phyloP scores from a whole-genome alignment of 2,329 filamentous ascomycete species.

The Colletotrichum incanum region DNA sequence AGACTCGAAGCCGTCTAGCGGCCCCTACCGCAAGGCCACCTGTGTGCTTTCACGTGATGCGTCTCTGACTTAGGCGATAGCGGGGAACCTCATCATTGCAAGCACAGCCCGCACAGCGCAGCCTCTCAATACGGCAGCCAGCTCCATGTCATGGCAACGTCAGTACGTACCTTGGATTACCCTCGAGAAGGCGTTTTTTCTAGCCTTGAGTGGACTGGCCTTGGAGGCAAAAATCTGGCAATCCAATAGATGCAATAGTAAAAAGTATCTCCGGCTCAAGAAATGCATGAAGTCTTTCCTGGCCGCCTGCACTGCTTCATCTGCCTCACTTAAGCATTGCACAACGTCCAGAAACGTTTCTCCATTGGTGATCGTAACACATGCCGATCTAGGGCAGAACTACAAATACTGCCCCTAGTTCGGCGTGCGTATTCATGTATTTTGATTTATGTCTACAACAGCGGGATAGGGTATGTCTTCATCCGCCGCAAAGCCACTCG shows the following conservation, averaged over 20 bases:
- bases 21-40: background rate
- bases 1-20: conserved; percentile 34
- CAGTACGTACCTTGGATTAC: conserved; percentile 2
- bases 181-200: background rate
- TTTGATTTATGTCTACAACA: conserved; percentile 1
- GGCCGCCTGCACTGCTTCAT: background rate
- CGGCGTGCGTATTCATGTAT: background rate
- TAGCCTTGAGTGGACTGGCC: background rate
- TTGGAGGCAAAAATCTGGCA: background rate
- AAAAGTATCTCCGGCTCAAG: background rate
- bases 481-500: background rate
- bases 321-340: background rate
- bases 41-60: conserved; percentile 25
- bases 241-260: no score
- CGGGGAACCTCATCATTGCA: background rate
- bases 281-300: background rate
- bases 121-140: background rate
- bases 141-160: background rate
- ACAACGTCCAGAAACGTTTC: no score
- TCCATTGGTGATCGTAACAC: no score
- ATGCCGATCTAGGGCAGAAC: background rate
- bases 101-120: background rate
- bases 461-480: background rate
- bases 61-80: background rate
- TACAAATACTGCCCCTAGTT: background rate